phyloP scores from a whole-genome alignment of 805 yeast genomes.

The Wickerhamiella alocasiicola region DNA sequence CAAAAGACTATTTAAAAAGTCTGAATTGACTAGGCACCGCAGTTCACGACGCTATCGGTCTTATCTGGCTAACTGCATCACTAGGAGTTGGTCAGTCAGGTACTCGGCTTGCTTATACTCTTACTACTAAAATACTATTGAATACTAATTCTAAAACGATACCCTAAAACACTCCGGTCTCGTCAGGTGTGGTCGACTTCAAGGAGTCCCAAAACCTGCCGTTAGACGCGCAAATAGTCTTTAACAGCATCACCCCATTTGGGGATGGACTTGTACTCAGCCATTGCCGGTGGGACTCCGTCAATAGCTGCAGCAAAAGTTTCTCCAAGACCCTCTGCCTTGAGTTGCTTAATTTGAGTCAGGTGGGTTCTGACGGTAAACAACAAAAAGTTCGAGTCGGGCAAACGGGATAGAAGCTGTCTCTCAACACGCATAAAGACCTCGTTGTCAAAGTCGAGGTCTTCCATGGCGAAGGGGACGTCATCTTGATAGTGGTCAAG shows the following conservation, averaged over 20 bases:
- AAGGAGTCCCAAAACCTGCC: too few species aligned
- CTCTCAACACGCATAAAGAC: slow-evolving; percentile 50
- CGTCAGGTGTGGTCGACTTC: too few species aligned
- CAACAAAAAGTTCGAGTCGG: slow-evolving; percentile 34
- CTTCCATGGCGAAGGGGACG: slow-evolving; percentile 26
- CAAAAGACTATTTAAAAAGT: too few species aligned
- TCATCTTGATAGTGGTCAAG: slow-evolving; percentile 34
- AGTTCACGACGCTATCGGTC: too few species aligned
- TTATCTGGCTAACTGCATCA: too few species aligned
- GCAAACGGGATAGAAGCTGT: slow-evolving; percentile 43
- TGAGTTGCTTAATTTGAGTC: slow-evolving; percentile 38
- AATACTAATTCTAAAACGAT: too few species aligned
- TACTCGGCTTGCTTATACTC: too few species aligned
- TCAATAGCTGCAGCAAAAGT: slow-evolving; percentile 50
- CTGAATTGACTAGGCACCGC: too few species aligned
- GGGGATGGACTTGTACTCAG: slow-evolving; percentile 47
- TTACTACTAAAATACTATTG: too few species aligned
- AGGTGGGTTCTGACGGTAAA: slow-evolving; percentile 48
- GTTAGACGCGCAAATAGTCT: slow-evolving; percentile 21
- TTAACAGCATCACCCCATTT: slow-evolving; percentile 62
- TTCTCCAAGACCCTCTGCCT: slow-evolving; percentile 37
- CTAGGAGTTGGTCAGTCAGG: too few species aligned
- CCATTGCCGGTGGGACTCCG: slow-evolving; percentile 47
- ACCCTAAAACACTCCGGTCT: too few species aligned
- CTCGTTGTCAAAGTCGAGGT: slow-evolving; percentile 28